These are phyloP conservation scores for Euphorbia schlechtendalii DNA, from an alignment of 441 rosid species.

Conservation along the genomic window DNA sequence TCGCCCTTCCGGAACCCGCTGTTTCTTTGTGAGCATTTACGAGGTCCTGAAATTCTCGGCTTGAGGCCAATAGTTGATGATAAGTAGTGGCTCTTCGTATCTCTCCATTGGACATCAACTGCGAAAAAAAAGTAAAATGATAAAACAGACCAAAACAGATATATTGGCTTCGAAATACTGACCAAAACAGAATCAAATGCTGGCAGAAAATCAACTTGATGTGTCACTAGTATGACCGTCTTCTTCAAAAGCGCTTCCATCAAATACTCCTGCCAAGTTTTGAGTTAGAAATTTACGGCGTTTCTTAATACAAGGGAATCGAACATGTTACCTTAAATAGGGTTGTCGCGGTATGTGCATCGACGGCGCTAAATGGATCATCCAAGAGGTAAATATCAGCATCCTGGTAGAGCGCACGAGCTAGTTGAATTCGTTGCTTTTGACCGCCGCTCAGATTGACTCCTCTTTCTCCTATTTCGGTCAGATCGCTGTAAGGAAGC, in stretches of 20 bases:
- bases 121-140: conserved; percentile 18
- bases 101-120: conserved; percentile 94
- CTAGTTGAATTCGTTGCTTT: conserved; percentile 94
- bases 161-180: conserved; percentile 8
- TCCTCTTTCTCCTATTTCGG: conserved; percentile 98
- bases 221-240: conserved; percentile 82
- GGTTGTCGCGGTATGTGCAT: conserved; percentile 92
- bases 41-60: conserved; percentile 76
- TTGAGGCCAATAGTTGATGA: conserved; percentile 55
- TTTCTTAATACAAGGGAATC: background rate
- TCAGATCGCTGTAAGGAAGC: conserved; percentile 79
- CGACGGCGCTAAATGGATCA: conserved; percentile 98
- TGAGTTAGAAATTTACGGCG: conserved; percentile 8
- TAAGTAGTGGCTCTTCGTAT: conserved; percentile 66
- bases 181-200: conserved; percentile 88
- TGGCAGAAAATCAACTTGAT: conserved; percentile 96
- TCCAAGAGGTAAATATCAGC: conserved; percentile 92
- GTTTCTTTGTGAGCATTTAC: conserved; percentile 95
- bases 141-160: background rate
- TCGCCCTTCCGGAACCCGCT: too few relatives aligned
- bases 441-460: conserved; percentile 97
- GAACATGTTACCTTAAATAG: conserved; percentile 58
- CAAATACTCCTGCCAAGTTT: conserved; percentile 63
- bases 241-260: conserved; percentile 70
- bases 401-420: conserved; percentile 91